A percentile compares a stretch with the other conserved stretches of the same genome.
These are phyloP conservation scores for Hericium rajendrae DNA, from an alignment of 768 basidiomycete genomes.

Conservation along the genomic window DNA sequence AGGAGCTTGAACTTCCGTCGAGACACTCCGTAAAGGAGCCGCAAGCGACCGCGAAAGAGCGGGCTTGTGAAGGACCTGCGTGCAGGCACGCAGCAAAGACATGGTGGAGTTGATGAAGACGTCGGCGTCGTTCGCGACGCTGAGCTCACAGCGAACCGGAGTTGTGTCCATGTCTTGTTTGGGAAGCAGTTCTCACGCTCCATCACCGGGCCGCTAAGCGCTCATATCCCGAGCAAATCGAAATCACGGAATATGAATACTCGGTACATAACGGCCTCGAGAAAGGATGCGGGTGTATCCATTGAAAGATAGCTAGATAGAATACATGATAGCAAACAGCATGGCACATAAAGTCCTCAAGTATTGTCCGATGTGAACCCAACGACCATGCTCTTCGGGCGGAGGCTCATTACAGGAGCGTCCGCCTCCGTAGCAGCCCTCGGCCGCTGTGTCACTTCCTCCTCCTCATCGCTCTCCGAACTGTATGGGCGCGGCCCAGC, in stretches of 20 bases:
- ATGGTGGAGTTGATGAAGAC: neutral
- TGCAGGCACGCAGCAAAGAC: neutral
- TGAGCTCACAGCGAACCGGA: too few species aligned
- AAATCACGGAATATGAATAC: too few species aligned
- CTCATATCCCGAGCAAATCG: too few species aligned
- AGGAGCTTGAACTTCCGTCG: neutral
- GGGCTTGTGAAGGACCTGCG: neutral
- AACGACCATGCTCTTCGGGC: constrained; percentile 12
- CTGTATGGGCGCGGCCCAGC: constrained; percentile 9
- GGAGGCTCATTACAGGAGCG: constrained; percentile 9
- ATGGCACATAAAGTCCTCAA: neutral
- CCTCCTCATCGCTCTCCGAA: constrained; percentile 14
- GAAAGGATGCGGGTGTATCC: too few species aligned
- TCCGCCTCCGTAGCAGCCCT: neutral
- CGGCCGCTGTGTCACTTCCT: constrained; percentile 3
- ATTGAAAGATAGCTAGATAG: too few species aligned
- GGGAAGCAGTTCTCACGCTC: too few species aligned
- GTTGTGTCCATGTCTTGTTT: too few species aligned
- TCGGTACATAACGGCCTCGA: too few species aligned
- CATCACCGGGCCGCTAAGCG: too few species aligned
- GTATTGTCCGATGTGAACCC: constrained; percentile 11
- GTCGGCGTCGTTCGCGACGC: too few species aligned
- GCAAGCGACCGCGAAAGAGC: neutral
- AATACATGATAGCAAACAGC: too few species aligned
- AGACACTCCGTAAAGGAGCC: neutral